phyloP scores from a whole-genome alignment of 257 asterid species.

The Solanum peruvianum region DNA sequence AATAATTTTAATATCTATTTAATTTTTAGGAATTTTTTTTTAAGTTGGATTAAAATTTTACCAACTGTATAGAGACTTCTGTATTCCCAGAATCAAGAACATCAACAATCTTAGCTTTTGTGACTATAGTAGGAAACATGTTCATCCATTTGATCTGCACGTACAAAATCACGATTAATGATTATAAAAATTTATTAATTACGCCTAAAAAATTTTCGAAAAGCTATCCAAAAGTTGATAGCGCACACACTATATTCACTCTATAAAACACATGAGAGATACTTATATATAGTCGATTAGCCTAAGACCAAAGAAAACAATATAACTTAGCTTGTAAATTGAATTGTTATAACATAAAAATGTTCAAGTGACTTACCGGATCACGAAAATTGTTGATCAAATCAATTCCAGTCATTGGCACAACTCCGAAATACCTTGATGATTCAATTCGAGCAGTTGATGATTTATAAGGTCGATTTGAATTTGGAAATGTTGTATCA shows the following conservation, averaged over 20 bases:
- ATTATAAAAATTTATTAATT: background rate
- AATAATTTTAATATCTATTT: background rate
- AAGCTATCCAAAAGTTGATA: background rate
- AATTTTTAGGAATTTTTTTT: background rate
- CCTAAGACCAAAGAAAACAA: background rate
- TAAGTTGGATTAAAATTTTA: background rate
- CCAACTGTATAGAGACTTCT: slow-evolving; percentile 29
- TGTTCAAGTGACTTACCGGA: slow-evolving; percentile 16
- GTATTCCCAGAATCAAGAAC: slow-evolving; percentile 27
- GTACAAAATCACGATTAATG: background rate
- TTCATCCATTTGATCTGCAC: slow-evolving; percentile 54
- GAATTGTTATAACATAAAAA: background rate
- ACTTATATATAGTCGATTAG: too few species aligned
- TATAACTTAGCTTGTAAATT: background rate
- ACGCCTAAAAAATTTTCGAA: background rate
- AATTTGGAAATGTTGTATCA: slow-evolving; percentile 35
- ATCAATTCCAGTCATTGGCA: slow-evolving; percentile 30
- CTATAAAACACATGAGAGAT: background rate
- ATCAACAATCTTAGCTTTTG: slow-evolving; percentile 36
- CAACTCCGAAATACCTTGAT: slow-evolving; percentile 45
- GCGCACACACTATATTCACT: background rate
- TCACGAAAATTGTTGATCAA: slow-evolving; percentile 46
- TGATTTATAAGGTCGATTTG: slow-evolving; percentile 11
- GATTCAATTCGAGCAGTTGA: slow-evolving; percentile 51
- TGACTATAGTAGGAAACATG: slow-evolving; percentile 46